Evolutionary conservation across 805 yeast species (phyloP).

Genomic region (Wickerhamiella kurtzmanii): DNA sequence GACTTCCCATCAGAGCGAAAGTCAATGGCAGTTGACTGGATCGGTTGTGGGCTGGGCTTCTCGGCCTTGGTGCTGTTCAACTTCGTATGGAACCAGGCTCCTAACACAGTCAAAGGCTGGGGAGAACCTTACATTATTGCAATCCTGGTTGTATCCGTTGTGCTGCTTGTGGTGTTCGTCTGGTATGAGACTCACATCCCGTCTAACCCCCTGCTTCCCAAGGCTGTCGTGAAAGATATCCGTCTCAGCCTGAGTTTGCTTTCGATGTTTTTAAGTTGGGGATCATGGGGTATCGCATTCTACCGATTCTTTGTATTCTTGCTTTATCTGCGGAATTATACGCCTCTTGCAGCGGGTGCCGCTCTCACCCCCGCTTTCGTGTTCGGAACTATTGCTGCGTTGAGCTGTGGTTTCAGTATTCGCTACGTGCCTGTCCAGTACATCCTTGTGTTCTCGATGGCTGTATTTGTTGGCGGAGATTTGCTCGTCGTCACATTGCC

Average conservation of each 20-base stretch:
- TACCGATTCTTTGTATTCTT: constrained; percentile 46
- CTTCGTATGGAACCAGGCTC: constrained; percentile 65
- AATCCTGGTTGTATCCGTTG: constrained; percentile 46
- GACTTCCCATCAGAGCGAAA: constrained; percentile 10
- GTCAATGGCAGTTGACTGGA: constrained; percentile 35
- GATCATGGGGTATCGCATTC: constrained; percentile 38
- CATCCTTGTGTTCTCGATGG: constrained; percentile 38
- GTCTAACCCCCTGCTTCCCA: constrained; percentile 47
- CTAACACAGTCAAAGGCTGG: constrained; percentile 51
- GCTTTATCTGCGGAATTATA: constrained; percentile 35
- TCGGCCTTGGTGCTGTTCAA: constrained; percentile 49
- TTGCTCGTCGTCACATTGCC: constrained; percentile 28
- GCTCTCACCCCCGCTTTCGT: constrained; percentile 35
- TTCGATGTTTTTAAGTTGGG: constrained; percentile 29
- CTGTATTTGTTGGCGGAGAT: constrained; percentile 33
- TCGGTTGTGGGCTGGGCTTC: constrained; percentile 45
- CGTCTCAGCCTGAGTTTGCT: constrained; percentile 23
- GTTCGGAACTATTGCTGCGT: constrained; percentile 45
- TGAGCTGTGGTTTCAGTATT: constrained; percentile 37
- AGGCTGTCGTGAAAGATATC: constrained; percentile 34
- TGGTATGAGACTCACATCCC: constrained; percentile 34
- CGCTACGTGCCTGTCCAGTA: constrained; percentile 36
- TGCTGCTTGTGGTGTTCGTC: constrained; percentile 30
- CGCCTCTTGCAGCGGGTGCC: constrained; percentile 35
- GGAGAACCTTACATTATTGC: constrained; percentile 38